Evolutionary conservation across 306 rosid species (phyloP).

Genomic region (Glycine latifolia): DNA sequence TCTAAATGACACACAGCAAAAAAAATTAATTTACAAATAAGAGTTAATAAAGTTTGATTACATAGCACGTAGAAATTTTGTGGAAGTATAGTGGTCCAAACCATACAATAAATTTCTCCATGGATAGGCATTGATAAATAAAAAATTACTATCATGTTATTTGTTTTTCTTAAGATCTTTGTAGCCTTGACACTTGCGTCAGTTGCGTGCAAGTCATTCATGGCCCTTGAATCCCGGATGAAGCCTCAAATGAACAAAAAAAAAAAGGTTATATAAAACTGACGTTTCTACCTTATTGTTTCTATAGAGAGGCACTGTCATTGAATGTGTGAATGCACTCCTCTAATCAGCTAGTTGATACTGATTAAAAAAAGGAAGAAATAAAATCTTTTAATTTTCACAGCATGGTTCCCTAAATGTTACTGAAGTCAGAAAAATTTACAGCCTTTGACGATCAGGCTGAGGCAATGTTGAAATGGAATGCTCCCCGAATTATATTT

Average conservation of each 20-base stretch:
- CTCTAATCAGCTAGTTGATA: neutral
- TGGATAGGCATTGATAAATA: neutral
- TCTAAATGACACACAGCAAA: too few relatives aligned
- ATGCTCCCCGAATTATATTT: neutral
- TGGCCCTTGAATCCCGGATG: constrained; percentile 45
- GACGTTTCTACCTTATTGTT: constrained; percentile 44
- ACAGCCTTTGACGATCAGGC: constrained; percentile 37
- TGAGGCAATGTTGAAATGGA: constrained; percentile 41
- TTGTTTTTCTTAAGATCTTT: neutral
- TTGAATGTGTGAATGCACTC: neutral
- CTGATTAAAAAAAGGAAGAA: too few relatives aligned
- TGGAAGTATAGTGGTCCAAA: too few relatives aligned
- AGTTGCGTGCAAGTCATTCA: constrained; percentile 22
- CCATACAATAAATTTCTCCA: too few relatives aligned
- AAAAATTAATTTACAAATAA: too few relatives aligned
- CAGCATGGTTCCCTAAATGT: constrained; percentile 40
- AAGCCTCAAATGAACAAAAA: constrained; percentile 7
- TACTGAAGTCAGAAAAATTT: constrained; percentile 37
- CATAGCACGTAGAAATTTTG: too few relatives aligned
- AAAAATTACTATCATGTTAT: neutral
- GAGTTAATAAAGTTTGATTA: too few relatives aligned
- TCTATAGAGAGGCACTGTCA: constrained; percentile 30
- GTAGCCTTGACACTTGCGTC: neutral
- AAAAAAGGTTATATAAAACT: constrained; percentile 25
- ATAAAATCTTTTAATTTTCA: constrained; percentile 11